Evolutionary conservation across 805 yeast species (phyloP).

Genomic region (Wickerhamiella lipophila): DNA sequence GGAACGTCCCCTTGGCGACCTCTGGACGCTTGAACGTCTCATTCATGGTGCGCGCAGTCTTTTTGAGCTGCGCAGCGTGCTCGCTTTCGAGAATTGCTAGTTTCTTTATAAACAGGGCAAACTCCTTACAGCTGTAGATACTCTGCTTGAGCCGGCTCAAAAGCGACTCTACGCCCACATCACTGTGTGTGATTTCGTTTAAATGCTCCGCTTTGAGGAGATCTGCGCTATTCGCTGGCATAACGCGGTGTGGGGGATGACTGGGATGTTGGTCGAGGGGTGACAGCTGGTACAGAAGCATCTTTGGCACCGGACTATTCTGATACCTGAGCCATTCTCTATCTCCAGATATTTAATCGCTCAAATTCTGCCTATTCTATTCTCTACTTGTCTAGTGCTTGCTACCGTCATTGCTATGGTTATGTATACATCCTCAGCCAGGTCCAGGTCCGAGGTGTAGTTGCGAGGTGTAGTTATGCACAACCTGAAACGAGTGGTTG

Average conservation of each 20-base stretch:
- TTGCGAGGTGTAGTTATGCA: no score
- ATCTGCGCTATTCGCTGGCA: constrained; percentile 21
- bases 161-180: constrained; percentile 57
- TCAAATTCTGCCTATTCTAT: no score
- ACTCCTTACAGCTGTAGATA: constrained; percentile 72
- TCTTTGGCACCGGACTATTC: no score
- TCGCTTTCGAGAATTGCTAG: constrained; percentile 70
- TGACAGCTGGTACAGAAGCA: not conserved
- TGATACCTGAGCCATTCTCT: no score
- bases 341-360: no score
- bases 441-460: no score
- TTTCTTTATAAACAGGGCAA: constrained; percentile 62
- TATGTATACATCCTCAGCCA: no score
- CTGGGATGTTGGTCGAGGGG: constrained; percentile 3
- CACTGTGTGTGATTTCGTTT: constrained; percentile 27
- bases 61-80: constrained; percentile 58
- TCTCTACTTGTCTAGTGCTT: no score
- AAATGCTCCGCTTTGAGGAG: constrained; percentile 28
- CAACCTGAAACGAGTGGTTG: no score
- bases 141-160: constrained; percentile 66
- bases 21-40: constrained; percentile 36
- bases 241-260: not conserved
- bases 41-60: constrained; percentile 48
- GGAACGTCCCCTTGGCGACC: constrained; percentile 53
- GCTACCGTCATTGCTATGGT: no score